A percentile compares a stretch with the other conserved stretches of the same genome.
Conservation (phyloP, 2,329 filamentous ascomycete species). For the Daldinia sp. region DNA sequence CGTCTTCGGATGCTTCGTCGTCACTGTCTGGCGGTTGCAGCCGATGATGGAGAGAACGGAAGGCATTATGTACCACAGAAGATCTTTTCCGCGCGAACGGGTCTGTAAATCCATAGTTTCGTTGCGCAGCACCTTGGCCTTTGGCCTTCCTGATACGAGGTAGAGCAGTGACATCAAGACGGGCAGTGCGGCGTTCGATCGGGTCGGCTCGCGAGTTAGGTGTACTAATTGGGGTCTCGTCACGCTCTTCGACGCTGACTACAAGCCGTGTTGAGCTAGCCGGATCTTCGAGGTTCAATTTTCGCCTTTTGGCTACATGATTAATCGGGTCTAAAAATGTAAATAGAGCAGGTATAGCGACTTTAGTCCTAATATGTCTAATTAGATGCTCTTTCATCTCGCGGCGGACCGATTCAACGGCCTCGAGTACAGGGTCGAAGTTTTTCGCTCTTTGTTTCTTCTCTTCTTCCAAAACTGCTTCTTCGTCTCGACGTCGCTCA, state of each 20-base stretch:
- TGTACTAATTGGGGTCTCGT: slow-evolving; percentile 69
- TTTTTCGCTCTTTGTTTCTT: slow-evolving; percentile 87
- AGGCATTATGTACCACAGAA: slow-evolving; percentile 64
- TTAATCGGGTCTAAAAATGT: slow-evolving; percentile 84
- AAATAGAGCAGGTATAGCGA: slow-evolving; percentile 82
- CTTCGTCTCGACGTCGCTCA: slow-evolving; percentile 75
- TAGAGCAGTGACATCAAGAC: slow-evolving; percentile 68
- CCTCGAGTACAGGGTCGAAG: slow-evolving; percentile 88
- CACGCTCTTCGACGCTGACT: slow-evolving; percentile 67
- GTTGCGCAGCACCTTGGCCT: slow-evolving; percentile 62
- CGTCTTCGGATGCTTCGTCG: slow-evolving; percentile 85
- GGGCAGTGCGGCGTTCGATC: slow-evolving; percentile 66
- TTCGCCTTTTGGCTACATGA: slow-evolving; percentile 80
- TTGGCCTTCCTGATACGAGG: slow-evolving; percentile 79
- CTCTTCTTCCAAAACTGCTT: slow-evolving; percentile 86
- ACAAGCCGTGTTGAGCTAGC: slow-evolving; percentile 51
- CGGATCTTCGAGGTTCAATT: slow-evolving; percentile 64
- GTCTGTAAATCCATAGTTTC: slow-evolving; percentile 71
- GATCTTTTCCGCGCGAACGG: slow-evolving; percentile 71
- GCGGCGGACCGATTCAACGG: slow-evolving; percentile 77
- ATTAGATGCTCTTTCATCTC: slow-evolving; percentile 89
- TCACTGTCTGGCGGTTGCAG: slow-evolving; percentile 77
- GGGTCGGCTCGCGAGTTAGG: slow-evolving; percentile 70
- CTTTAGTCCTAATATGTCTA: slow-evolving; percentile 85
- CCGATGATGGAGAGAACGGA: slow-evolving; percentile 83